Conservation (phyloP, 2,329 filamentous ascomycete species). For the Pseudopithomyces chartarum region DNA sequence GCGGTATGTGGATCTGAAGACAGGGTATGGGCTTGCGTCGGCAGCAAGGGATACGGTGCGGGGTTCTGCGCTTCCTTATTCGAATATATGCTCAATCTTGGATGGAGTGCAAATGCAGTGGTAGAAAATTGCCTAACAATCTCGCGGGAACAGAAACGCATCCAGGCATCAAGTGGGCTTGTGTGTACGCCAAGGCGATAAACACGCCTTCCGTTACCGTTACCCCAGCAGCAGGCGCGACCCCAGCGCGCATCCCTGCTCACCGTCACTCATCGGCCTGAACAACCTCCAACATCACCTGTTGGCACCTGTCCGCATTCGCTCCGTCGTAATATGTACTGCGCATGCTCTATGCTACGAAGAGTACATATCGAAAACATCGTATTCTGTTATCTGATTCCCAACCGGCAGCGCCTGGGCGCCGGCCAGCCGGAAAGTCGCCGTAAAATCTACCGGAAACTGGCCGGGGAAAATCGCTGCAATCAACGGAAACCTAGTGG, state of each 20-base stretch:
- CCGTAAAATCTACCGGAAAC: slow-evolving; percentile 2
- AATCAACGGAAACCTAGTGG: neutral
- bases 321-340: neutral
- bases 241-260: too few species aligned
- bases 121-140: slow-evolving; percentile 4
- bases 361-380: neutral
- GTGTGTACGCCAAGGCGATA: neutral
- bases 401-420: neutral
- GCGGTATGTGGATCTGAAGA: slow-evolving; percentile 7
- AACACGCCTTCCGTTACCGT: slow-evolving; percentile 4
- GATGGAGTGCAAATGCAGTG: neutral
- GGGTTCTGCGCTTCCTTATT: neutral
- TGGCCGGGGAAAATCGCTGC: slow-evolving; percentile 3
- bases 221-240: slow-evolving; percentile 4
- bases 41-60: too few species aligned
- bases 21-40: neutral
- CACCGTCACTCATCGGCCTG: neutral
- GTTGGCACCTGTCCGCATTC: neutral
- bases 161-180: neutral
- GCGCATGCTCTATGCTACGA: neutral
- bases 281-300: neutral
- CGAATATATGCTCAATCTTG: neutral
- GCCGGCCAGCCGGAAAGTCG: neutral
- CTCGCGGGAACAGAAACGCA: neutral
- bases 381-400: neutral